These are phyloP conservation scores for Fusarium sulawesiense DNA, from an alignment of 2,329 filamentous ascomycete species.

Conservation along the genomic window DNA sequence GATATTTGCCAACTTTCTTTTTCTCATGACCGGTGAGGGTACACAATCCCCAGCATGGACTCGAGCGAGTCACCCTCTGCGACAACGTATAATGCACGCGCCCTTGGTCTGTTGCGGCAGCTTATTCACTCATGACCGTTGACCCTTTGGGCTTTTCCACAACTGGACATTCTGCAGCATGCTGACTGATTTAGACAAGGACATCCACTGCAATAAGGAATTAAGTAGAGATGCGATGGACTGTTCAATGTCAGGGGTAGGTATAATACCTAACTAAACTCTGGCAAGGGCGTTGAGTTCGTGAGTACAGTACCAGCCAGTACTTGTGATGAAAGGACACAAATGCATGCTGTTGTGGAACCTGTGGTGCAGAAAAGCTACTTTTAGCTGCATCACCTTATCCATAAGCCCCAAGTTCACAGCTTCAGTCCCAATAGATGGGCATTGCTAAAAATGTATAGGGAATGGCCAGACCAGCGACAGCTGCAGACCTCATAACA, in stretches of 20 bases:
- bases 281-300: constrained; percentile 2
- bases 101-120: neutral
- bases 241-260: constrained; percentile 12
- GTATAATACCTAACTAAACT: constrained; percentile 20
- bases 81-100: constrained; percentile 1
- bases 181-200: constrained; percentile 9
- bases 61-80: constrained; percentile 21
- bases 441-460: neutral
- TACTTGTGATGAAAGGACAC: constrained; percentile 1
- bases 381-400: constrained; percentile 17
- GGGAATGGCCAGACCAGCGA: constrained; percentile 9
- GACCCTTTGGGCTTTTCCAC: neutral
- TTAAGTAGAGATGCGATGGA: constrained; percentile 14
- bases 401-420: neutral
- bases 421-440: neutral
- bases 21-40: constrained; percentile 12
- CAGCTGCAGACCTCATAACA: neutral
- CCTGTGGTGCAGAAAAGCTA: constrained; percentile 15
- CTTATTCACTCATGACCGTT: neutral
- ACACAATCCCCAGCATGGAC: neutral
- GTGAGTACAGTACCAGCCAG: neutral
- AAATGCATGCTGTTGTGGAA: constrained; percentile 22
- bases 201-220: constrained; percentile 8
- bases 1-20: constrained; percentile 35
- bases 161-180: constrained; percentile 6